Evolutionary conservation across 1,284 basidiomycete species (phyloP).

Genomic region (Pyrrhoderma lamaoense): DNA sequence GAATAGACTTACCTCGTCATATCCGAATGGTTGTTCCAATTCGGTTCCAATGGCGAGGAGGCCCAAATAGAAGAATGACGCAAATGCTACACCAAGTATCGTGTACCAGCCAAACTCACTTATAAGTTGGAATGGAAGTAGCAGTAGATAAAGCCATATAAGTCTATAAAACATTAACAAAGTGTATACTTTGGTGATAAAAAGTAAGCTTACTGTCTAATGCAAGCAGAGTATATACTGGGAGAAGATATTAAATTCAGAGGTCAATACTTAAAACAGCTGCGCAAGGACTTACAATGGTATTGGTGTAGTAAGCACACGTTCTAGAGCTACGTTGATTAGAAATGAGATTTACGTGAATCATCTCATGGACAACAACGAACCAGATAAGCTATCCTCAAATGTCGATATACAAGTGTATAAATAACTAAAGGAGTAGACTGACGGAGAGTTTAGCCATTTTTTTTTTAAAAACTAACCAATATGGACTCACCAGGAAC

Average conservation of each 20-base stretch:
- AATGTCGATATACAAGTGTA: constrained; percentile 41
- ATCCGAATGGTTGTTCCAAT: constrained; percentile 64
- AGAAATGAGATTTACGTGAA: neutral
- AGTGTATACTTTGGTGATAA: constrained; percentile 4
- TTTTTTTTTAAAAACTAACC: neutral
- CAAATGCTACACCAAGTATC: constrained; percentile 51
- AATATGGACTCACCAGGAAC: constrained; percentile 37
- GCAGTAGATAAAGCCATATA: constrained; percentile 63
- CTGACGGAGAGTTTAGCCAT: constrained; percentile 24
- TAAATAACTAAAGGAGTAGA: constrained; percentile 44
- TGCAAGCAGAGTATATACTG: constrained; percentile 56
- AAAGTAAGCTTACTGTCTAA: constrained; percentile 32
- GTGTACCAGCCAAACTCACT: constrained; percentile 50
- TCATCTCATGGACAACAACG: constrained; percentile 19
- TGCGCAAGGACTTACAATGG: constrained; percentile 44
- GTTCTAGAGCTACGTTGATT: constrained; percentile 38
- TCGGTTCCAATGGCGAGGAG: constrained; percentile 60
- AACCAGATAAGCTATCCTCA: constrained; percentile 48
- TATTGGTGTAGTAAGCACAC: constrained; percentile 54
- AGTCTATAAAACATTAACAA: constrained; percentile 33
- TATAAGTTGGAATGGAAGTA: constrained; percentile 60
- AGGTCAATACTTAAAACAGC: neutral
- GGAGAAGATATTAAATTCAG: constrained; percentile 7
- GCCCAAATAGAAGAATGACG: constrained; percentile 60
- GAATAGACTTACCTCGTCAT: constrained; percentile 40